Conservation (phyloP, 345 rosid genomes). For the Dovyalis caffra region DNA sequence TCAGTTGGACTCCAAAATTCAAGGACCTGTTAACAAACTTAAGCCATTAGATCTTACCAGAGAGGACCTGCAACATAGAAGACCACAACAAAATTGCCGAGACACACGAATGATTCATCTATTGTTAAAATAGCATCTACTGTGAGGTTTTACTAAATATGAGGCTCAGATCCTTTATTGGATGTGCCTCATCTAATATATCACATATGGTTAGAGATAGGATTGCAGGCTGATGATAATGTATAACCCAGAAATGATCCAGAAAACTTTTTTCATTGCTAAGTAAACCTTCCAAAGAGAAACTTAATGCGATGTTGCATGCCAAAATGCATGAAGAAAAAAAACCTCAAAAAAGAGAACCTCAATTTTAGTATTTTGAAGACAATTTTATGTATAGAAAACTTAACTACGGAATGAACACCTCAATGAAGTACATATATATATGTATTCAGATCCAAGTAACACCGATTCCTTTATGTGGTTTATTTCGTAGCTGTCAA, state of each 20-base stretch:
- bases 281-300: no score
- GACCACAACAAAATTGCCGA: neutral
- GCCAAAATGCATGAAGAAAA: neutral
- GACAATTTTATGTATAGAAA: neutral
- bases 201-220: no score
- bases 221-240: no score
- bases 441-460: neutral
- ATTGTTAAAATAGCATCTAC: no score
- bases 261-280: no score
- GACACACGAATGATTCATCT: neutral
- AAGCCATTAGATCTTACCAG: neutral
- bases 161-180: no score
- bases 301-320: no score
- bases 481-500: neutral
- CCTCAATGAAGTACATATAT: neutral
- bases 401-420: neutral
- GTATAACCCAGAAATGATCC: no score
- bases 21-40: slow-evolving; percentile 21
- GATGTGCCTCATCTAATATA: no score
- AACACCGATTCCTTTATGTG: neutral
- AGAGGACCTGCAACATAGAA: neutral
- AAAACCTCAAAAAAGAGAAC: neutral
- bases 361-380: neutral
- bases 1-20: slow-evolving; percentile 39
- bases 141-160: no score